phyloP scores from a whole-genome alignment of 768 basidiomycete genomes.

The Piloderma croceum region DNA sequence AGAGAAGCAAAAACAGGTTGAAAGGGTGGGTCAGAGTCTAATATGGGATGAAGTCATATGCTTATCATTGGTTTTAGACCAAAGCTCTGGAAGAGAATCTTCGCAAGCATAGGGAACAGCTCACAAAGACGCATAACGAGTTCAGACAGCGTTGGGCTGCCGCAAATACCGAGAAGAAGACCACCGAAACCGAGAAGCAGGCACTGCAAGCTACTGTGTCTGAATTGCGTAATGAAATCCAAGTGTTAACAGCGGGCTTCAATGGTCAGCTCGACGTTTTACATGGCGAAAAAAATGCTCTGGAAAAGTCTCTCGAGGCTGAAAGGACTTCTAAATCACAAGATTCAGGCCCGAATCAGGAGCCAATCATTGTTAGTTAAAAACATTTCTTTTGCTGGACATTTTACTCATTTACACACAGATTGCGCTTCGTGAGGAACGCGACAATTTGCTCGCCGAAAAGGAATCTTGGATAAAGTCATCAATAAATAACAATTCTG shows the following conservation, averaged over 20 bases:
- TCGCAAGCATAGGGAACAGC: conserved; percentile 28
- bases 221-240: too few relatives aligned
- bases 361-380: conserved; percentile 28
- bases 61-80: conserved; percentile 25
- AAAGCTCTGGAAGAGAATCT: conserved; percentile 39
- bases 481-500: conserved; percentile 18
- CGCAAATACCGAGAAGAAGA: conserved; percentile 21
- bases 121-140: conserved; percentile 10
- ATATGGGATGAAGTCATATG: neutral
- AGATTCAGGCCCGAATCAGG: conserved; percentile 18
- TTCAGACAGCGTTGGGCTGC: conserved; percentile 21
- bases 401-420: conserved; percentile 20
- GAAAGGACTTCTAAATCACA: conserved; percentile 27
- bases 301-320: conserved; percentile 35
- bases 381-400: neutral
- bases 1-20: conserved; percentile 19
- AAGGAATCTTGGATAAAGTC: conserved; percentile 41
- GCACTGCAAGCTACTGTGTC: conserved; percentile 25
- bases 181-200: conserved; percentile 19
- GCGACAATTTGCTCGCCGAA: conserved; percentile 57
- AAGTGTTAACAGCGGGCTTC: too few relatives aligned
- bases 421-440: conserved; percentile 51
- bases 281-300: conserved; percentile 30
- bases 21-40: conserved; percentile 23
- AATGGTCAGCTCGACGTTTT: conserved; percentile 35